Evolutionary conservation across 2,329 filamentous ascomycete genomes (phyloP), one percentile per base, ranked within the genome.

Genomic region (Neoarthrinium moseri): DNA sequence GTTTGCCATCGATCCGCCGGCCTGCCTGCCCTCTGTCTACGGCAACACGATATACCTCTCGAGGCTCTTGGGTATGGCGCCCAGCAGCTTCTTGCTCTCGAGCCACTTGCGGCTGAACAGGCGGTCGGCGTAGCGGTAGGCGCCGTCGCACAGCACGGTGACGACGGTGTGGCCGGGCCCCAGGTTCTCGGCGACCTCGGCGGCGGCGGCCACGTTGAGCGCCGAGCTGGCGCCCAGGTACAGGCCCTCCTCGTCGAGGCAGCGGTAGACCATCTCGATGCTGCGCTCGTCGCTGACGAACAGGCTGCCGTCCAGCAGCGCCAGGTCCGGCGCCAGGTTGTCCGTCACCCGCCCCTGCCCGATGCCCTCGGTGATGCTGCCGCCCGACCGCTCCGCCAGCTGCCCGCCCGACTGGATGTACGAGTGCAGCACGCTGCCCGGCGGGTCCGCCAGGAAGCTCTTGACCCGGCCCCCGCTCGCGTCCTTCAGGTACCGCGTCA

Each of bases 201-300:
- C 90, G 13, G 94, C 94, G 1, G 94, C 94, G 6, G 92, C 94
- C 12, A 99, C 94, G 64, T 99, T 99, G 60, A 99, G 74, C 48
- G 89, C 88, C 20, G 89, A 95, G 71, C 90, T 96, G 29, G 94
- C 94, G 51, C 94, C 94, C 2, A 99, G 78, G 66, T 99, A 99
- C 42, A 99, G 71, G 2, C 94, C 94, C 66, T 99, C 94, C 70
- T 97, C 91, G 60, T 97, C 91, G 52, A 99, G 74, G 63, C 92
- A 96, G 53, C 92, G 78, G 73, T 97, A 99, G 35, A 99, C 90
- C 94, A 96, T 97, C 69, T 89, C 89, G 56, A 99, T 92, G 60
- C 85, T 95, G 80, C 95, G 91, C 73, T 94, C 91, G 64, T 99
- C 94, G 50, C 83, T 79, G 56, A 99, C 90, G 64, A 85, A 78